Conservation (phyloP, 306 rosid species). For the Gastrolobium villosum region DNA sequence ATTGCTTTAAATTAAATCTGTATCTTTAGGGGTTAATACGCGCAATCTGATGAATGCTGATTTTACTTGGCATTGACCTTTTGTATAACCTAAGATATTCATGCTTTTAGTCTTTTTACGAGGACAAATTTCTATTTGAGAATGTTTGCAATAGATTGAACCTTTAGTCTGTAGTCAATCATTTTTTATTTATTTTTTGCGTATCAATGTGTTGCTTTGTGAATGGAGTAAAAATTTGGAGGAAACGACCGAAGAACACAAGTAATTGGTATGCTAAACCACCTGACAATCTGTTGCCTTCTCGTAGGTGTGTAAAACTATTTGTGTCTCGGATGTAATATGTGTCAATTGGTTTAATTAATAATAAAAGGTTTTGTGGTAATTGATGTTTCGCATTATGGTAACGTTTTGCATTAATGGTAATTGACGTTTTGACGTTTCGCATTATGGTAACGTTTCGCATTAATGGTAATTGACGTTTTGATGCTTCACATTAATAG, state of each 20-base stretch:
- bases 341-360: no score
- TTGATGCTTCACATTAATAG: no score
- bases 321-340: no score
- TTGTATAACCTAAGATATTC: constrained; percentile 24
- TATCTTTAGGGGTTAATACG: constrained; percentile 35
- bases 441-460: no score
- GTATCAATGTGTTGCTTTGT: neutral
- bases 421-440: no score
- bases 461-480: no score
- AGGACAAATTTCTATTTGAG: constrained; percentile 36
- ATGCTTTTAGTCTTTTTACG: constrained; percentile 35
- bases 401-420: no score
- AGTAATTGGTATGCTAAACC: neutral
- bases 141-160: constrained; percentile 32
- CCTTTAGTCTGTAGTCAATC: neutral
- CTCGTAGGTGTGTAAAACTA: no score
- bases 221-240: constrained; percentile 1
- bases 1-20: constrained; percentile 44
- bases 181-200: neutral
- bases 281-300: neutral
- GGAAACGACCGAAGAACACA: neutral
- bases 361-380: no score
- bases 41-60: constrained; percentile 43
- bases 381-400: no score
- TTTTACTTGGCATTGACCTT: constrained; percentile 46